Percentiles rank a stretch among this genome's conserved stretches.
Evolutionary conservation across 2,329 filamentous ascomycete genomes (phyloP).

Genomic region (Apiospora kogelbergensis): DNA sequence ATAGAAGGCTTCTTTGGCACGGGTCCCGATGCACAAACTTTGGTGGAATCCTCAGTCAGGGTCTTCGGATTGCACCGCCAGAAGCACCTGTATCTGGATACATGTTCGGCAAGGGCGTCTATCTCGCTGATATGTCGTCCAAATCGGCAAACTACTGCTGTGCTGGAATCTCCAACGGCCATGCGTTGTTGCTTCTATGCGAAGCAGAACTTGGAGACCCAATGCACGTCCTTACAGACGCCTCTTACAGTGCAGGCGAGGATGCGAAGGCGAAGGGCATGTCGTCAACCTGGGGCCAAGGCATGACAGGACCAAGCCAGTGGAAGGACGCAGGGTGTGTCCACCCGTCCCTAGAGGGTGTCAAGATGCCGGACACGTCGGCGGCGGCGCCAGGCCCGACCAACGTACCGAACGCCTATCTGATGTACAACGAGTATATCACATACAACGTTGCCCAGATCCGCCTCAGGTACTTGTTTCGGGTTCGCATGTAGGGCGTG

Average conservation of each 20-base stretch:
- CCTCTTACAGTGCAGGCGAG: constrained; percentile 63
- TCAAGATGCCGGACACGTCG: constrained; percentile 62
- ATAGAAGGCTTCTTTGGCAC: constrained; percentile 83
- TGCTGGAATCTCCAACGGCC: constrained; percentile 59
- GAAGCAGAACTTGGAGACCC: constrained; percentile 81
- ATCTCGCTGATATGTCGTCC: constrained; percentile 80
- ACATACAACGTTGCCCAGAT: constrained; percentile 70
- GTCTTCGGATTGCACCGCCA: constrained; percentile 84
- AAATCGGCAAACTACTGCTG: constrained; percentile 82
- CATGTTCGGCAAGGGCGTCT: constrained; percentile 91
- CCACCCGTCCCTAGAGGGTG: constrained; percentile 63
- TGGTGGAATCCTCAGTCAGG: constrained; percentile 83
- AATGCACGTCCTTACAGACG: constrained; percentile 60
- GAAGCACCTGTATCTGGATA: constrained; percentile 79
- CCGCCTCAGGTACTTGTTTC: constrained; percentile 68
- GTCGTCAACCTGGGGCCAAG: constrained; percentile 70
- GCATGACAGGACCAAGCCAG: constrained; percentile 58
- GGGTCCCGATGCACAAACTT: constrained; percentile 82
- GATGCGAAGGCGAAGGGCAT: constrained; percentile 60
- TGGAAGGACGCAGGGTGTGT: constrained; percentile 78
- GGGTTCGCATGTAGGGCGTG: constrained; percentile 51
- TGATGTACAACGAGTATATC: constrained; percentile 75
- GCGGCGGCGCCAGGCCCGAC: constrained; percentile 47
- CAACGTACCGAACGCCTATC: constrained; percentile 40
- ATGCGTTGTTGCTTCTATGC: constrained; percentile 76